Evolutionary conservation across 805 yeast genomes (phyloP), one percentile per base, ranked within the genome.

Genomic region (Phaffomyces thermotolerans): DNA sequence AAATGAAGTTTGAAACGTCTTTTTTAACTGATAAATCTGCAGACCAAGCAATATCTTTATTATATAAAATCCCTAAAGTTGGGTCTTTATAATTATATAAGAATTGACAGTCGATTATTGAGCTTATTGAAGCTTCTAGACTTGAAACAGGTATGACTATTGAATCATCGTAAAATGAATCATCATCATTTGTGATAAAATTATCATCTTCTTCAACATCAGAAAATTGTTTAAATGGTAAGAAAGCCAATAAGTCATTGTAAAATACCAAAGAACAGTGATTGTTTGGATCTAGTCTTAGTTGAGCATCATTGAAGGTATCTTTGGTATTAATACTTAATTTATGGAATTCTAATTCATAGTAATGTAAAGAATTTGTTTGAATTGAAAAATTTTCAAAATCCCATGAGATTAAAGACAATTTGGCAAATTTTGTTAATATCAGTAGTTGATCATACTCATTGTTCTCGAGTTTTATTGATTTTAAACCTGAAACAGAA

Each of bases 341-440:
- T 30, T 71, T 67, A 35, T 72, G 73, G 40, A 88, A 67, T 23
- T 77, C 76, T 36, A 78, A 75, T 53, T 91, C 97, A 61, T 90
- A 93, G 59, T 76, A 88, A 64, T 93, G 99, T 41, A 93, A 66
- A 40, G 95, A 84, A 1, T 78, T 72, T 0, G 96, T 86, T 23
- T 73, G 68, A n/a, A 91, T 68, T 1, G 73, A 54, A 50, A 77
- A 69, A n/a, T 53, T 58, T 4, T 56, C 61, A 4, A 63, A 60
- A 54, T 88, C 82, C 86, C 95, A 93, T 43, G 72, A 71, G 25
- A 91, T 63, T 15, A 90, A 63, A 0, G 95, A 84, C 34, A 89
- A 55, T 58, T 91, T 91, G 27, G 96, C 96, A 41, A 67, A 67
- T 46, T 79, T 76, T 10, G 95, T 84, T 13, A 85, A 66, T 4